Evolutionary conservation across 257 asterid species (phyloP).

Genomic region (Penstemon eatonii): DNA sequence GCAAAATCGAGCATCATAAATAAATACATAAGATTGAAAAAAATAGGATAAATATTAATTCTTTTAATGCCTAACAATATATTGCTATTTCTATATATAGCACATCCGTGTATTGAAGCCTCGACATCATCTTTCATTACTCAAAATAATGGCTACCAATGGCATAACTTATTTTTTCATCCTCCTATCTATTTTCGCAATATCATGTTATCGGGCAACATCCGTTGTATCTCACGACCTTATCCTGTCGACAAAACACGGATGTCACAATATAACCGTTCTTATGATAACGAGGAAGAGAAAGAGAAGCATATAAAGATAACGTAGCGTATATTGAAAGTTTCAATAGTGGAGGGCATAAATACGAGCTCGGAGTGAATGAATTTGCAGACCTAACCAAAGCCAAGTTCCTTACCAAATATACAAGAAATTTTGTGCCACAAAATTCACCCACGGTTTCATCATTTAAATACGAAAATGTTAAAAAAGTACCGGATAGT

Average conservation of each 20-base stretch:
- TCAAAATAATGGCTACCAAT: constrained; percentile 6
- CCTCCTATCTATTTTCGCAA: constrained; percentile 10
- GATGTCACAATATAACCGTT: constrained; percentile 36
- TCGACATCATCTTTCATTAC: background rate
- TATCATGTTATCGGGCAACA: constrained; percentile 9
- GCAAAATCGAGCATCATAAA: background rate
- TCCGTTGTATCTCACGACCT: background rate
- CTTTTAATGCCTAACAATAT: background rate
- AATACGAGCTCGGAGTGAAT: constrained; percentile 37
- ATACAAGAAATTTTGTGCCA: constrained; percentile 23
- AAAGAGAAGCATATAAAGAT: constrained; percentile 37
- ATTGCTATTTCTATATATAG: background rate
- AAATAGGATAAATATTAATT: background rate
- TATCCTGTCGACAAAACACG: constrained; percentile 24
- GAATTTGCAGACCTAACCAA: constrained; percentile 44
- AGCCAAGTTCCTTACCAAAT: constrained; percentile 35
- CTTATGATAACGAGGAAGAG: constrained; percentile 33
- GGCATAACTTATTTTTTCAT: background rate
- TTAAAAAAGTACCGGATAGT: constrained; percentile 10
- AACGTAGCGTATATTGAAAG: constrained; percentile 39
- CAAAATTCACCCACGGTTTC: background rate
- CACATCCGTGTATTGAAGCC: background rate
- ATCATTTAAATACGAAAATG: constrained; percentile 18
- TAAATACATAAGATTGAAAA: background rate
- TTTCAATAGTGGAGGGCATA: constrained; percentile 30